phyloP scores from a whole-genome alignment of 768 basidiomycete species.

The Lactarius akahatsu region DNA sequence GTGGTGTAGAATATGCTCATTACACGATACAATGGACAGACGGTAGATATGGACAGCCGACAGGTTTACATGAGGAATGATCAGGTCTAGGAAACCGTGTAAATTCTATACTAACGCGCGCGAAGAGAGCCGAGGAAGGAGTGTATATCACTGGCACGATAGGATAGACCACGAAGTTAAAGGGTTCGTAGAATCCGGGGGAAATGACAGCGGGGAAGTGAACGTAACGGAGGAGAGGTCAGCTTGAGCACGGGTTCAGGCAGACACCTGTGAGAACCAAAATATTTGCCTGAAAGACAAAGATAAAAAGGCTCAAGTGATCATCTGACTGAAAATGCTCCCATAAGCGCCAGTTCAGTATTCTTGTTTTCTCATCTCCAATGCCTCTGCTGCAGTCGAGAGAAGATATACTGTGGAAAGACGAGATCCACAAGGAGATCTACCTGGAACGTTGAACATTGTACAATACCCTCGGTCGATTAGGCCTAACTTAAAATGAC shows the following conservation, averaged over 20 bases:
- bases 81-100: slow-evolving; percentile 9
- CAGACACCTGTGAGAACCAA: slow-evolving; percentile 18
- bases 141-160: slow-evolving; percentile 50
- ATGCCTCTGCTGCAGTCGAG: slow-evolving; percentile 3
- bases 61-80: slow-evolving; percentile 21
- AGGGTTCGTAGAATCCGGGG: slow-evolving; percentile 49
- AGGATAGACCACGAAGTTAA: slow-evolving; percentile 73
- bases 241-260: slow-evolving; percentile 49
- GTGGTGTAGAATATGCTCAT: slow-evolving; percentile 67
- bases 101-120: slow-evolving; percentile 36
- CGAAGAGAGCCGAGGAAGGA: slow-evolving; percentile 62
- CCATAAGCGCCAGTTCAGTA: background rate
- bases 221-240: slow-evolving; percentile 52
- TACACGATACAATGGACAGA: slow-evolving; percentile 69
- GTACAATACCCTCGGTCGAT: slow-evolving; percentile 65
- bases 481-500: slow-evolving; percentile 73
- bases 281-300: background rate
- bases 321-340: slow-evolving; percentile 2
- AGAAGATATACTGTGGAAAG: slow-evolving; percentile 28
- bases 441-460: slow-evolving; percentile 84
- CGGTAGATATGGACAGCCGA: background rate
- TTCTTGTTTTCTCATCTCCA: background rate
- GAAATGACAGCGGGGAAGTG: slow-evolving; percentile 70
- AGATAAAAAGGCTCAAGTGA: slow-evolving; percentile 17
- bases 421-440: background rate